These are phyloP conservation scores for Heterobasidion occidentale DNA, from an alignment of 1,284 basidiomycete genomes.

Conservation along the genomic window DNA sequence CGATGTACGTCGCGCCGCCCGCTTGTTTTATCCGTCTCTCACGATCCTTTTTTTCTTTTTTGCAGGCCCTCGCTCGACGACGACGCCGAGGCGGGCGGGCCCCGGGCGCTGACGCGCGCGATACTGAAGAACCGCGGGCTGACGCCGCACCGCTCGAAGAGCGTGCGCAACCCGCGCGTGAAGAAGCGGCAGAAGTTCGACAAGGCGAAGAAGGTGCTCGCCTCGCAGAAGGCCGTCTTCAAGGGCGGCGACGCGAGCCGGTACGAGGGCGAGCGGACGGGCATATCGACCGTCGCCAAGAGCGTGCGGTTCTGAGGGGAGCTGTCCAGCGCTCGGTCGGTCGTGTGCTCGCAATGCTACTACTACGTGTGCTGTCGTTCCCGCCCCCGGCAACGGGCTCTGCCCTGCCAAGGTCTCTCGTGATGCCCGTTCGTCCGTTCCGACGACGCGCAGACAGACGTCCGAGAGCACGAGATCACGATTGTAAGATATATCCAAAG, in stretches of 20 bases:
- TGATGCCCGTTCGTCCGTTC: too few relatives aligned
- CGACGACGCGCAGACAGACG: too few relatives aligned
- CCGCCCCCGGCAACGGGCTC: too few relatives aligned
- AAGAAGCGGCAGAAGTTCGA: slow-evolving; percentile 92
- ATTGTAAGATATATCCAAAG: too few relatives aligned
- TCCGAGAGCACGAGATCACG: too few relatives aligned
- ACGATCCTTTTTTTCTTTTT: background rate
- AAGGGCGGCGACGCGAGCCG: slow-evolving; percentile 64
- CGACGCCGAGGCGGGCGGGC: slow-evolving; percentile 51
- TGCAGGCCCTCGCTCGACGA: slow-evolving; percentile 30
- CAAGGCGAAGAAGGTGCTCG: slow-evolving; percentile 87
- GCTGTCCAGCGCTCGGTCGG: background rate
- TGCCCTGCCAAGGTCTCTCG: too few relatives aligned
- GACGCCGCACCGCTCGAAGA: slow-evolving; percentile 80
- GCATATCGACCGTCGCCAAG: slow-evolving; percentile 86
- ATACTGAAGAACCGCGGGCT: slow-evolving; percentile 92
- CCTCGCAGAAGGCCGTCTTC: slow-evolving; percentile 83
- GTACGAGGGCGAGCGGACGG: slow-evolving; percentile 68
- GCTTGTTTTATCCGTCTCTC: background rate
- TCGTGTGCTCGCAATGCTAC: too few relatives aligned
- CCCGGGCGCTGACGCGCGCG: slow-evolving; percentile 79
- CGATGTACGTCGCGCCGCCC: slow-evolving; percentile 41
- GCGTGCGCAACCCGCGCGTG: slow-evolving; percentile 89
- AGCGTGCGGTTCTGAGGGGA: slow-evolving; percentile 50
- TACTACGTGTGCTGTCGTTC: too few relatives aligned